phyloP scores from a whole-genome alignment of 495 filamentous ascomycete species.

The Thermothielavioides terrestris region DNA sequence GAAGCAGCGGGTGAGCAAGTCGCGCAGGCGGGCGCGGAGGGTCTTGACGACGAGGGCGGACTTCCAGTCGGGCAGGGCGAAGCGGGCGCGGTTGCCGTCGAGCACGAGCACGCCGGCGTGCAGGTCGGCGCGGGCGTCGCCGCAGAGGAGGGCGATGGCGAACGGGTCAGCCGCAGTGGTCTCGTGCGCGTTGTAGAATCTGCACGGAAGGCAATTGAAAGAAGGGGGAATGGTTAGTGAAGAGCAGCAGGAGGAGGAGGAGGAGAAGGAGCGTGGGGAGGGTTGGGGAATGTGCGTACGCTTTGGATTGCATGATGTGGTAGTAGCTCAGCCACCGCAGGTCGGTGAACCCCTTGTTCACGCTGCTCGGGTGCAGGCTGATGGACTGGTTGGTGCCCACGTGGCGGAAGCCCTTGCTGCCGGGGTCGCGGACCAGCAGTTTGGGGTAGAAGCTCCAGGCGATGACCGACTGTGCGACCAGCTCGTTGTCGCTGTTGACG shows the following conservation, averaged over 20 bases:
- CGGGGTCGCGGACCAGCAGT: slow-evolving; percentile 62
- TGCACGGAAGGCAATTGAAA: slow-evolving; percentile 15
- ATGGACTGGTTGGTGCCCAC: slow-evolving; percentile 84
- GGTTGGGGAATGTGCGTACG: slow-evolving; percentile 34
- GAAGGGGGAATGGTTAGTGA: neutral
- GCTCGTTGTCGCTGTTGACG: slow-evolving; percentile 65
- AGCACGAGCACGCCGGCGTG: slow-evolving; percentile 79
- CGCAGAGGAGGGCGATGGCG: slow-evolving; percentile 73
- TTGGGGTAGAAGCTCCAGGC: slow-evolving; percentile 95
- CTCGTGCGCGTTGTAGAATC: slow-evolving; percentile 80
- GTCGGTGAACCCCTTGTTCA: slow-evolving; percentile 63
- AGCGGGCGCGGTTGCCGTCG: slow-evolving; percentile 81
- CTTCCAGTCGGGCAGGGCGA: slow-evolving; percentile 83
- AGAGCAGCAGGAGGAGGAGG: neutral
- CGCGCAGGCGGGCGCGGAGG: slow-evolving; percentile 57
- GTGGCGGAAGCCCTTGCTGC: slow-evolving; percentile 80
- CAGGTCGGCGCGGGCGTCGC: slow-evolving; percentile 79
- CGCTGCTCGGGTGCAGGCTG: slow-evolving; percentile 71
- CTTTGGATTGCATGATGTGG: slow-evolving; percentile 87
- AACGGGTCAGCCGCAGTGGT: slow-evolving; percentile 75
- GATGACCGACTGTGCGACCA: slow-evolving; percentile 67
- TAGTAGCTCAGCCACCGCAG: slow-evolving; percentile 87
- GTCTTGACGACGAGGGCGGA: slow-evolving; percentile 76
- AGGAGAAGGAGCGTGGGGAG: neutral
- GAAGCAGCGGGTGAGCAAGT: slow-evolving; percentile 62